Evolutionary conservation across 306 rosid genomes (phyloP).

Genomic region (Alnus glutinosa): DNA sequence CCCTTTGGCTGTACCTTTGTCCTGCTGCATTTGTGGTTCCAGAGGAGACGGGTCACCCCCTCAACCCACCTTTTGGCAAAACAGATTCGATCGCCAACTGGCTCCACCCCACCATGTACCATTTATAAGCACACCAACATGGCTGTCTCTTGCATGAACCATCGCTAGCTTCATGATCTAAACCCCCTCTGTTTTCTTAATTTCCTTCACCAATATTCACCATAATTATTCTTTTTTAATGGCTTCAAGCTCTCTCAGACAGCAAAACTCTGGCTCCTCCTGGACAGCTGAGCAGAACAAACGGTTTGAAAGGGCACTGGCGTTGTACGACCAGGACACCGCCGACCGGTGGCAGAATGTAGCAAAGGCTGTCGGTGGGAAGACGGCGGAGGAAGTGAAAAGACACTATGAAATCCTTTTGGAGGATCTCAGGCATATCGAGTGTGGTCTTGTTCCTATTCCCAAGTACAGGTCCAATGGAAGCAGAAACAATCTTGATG

Average conservation of each 20-base stretch:
- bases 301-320: slow-evolving; percentile 60
- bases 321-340: slow-evolving; percentile 58
- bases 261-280: slow-evolving; percentile 37
- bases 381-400: slow-evolving; percentile 53
- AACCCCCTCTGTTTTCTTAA: background rate
- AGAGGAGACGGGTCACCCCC: slow-evolving; percentile 43
- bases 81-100: slow-evolving; percentile 33
- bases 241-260: slow-evolving; percentile 59
- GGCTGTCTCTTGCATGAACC: slow-evolving; percentile 31
- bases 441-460: slow-evolving; percentile 54
- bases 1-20: slow-evolving; percentile 17
- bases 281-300: slow-evolving; percentile 68
- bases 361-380: slow-evolving; percentile 52
- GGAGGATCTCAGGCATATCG: slow-evolving; percentile 57
- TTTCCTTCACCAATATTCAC: background rate
- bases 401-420: slow-evolving; percentile 57
- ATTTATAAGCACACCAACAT: slow-evolving; percentile 30
- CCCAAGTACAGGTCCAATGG: slow-evolving; percentile 46
- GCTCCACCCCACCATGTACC: slow-evolving; percentile 33
- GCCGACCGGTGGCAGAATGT: slow-evolving; percentile 66
- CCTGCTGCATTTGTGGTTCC: slow-evolving; percentile 49
- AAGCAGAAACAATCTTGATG: slow-evolving; percentile 29
- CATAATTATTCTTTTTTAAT: slow-evolving; percentile 8
- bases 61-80: slow-evolving; percentile 30
- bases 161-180: background rate